Conservation (phyloP, 2,329 filamentous ascomycete genomes). For the Esteya vermicola region DNA sequence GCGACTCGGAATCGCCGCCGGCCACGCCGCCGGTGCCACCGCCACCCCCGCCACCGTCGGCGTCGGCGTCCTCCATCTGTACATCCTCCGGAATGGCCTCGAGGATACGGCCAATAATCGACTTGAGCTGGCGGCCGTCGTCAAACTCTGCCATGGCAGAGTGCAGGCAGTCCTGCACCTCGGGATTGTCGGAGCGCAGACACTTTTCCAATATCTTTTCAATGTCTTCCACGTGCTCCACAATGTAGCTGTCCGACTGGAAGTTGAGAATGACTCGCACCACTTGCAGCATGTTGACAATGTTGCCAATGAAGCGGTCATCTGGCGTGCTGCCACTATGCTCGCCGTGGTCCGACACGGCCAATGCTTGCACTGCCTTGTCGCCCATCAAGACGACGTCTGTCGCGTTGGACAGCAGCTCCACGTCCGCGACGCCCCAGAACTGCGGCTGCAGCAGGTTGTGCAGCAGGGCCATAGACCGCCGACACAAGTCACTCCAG, state of each 20-base stretch:
- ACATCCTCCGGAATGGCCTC: slow-evolving; percentile 75
- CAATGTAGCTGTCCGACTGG: slow-evolving; percentile 82
- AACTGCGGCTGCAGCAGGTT: slow-evolving; percentile 76
- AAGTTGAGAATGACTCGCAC: slow-evolving; percentile 78
- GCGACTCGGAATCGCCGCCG: slow-evolving; percentile 59
- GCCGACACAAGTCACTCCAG: slow-evolving; percentile 69
- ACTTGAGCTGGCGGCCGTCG: slow-evolving; percentile 55
- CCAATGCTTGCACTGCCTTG: slow-evolving; percentile 48
- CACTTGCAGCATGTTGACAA: slow-evolving; percentile 89
- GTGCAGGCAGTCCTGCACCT: slow-evolving; percentile 88
- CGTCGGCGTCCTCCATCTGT: slow-evolving; percentile 62
- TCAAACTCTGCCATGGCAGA: slow-evolving; percentile 55
- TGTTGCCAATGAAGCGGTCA: slow-evolving; percentile 71
- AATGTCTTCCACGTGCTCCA: slow-evolving; percentile 59
- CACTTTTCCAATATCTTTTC: slow-evolving; percentile 86
- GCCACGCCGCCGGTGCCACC: too few relatives aligned
- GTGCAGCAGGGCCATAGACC: slow-evolving; percentile 65
- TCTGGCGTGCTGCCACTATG: slow-evolving; percentile 52
- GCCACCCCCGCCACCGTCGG: too few relatives aligned
- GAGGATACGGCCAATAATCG: slow-evolving; percentile 68
- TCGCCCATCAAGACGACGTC: slow-evolving; percentile 76
- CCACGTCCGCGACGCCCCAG: slow-evolving; percentile 85
- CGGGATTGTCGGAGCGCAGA: slow-evolving; percentile 73
- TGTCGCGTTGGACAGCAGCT: slow-evolving; percentile 80
- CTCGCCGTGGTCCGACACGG: slow-evolving; percentile 43